Percentiles rank a stretch among this genome's conserved stretches.
Evolutionary conservation across 805 yeast genomes (phyloP).

Genomic region (Brettanomyces sp.): DNA sequence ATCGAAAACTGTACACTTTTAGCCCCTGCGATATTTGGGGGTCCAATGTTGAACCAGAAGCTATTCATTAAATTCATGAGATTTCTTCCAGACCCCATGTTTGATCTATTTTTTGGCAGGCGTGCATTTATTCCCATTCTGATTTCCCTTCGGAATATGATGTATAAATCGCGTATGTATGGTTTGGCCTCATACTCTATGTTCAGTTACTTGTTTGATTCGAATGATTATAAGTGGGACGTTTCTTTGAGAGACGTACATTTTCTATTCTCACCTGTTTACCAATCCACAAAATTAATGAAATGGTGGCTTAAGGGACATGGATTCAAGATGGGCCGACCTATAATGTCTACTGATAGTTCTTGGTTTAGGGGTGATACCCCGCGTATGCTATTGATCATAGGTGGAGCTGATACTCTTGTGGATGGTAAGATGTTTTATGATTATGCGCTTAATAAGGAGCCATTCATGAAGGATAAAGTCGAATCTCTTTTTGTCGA

Average conservation of each 20-base stretch:
- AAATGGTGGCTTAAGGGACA: slow-evolving; percentile 78
- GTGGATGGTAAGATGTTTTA: slow-evolving; percentile 68
- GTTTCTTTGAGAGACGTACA: slow-evolving; percentile 55
- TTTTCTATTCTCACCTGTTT: slow-evolving; percentile 80
- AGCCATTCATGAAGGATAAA: slow-evolving; percentile 32
- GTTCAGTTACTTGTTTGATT: slow-evolving; percentile 80
- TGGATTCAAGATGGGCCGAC: slow-evolving; percentile 31
- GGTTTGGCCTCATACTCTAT: slow-evolving; percentile 64
- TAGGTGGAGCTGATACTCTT: slow-evolving; percentile 65
- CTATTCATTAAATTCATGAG: slow-evolving; percentile 55
- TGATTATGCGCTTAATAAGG: slow-evolving; percentile 54
- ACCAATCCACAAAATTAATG: slow-evolving; percentile 73
- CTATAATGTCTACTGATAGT: slow-evolving; percentile 42
- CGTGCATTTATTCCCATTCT: slow-evolving; percentile 73
- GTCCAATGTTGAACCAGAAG: slow-evolving; percentile 57
- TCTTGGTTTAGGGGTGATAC: slow-evolving; percentile 45
- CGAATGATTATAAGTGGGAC: slow-evolving; percentile 81
- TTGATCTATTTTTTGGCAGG: slow-evolving; percentile 57
- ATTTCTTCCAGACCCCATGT: slow-evolving; percentile 33
- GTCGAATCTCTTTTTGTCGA: slow-evolving; percentile 37
- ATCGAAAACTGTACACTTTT: slow-evolving; percentile 64
- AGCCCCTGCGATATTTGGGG: slow-evolving; percentile 91
- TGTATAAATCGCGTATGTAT: slow-evolving; percentile 44
- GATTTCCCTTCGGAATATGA: slow-evolving; percentile 44
- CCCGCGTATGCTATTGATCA: slow-evolving; percentile 56